phyloP scores from a whole-genome alignment of 73 alveolate species.

The Paramecium primaurelia region DNA sequence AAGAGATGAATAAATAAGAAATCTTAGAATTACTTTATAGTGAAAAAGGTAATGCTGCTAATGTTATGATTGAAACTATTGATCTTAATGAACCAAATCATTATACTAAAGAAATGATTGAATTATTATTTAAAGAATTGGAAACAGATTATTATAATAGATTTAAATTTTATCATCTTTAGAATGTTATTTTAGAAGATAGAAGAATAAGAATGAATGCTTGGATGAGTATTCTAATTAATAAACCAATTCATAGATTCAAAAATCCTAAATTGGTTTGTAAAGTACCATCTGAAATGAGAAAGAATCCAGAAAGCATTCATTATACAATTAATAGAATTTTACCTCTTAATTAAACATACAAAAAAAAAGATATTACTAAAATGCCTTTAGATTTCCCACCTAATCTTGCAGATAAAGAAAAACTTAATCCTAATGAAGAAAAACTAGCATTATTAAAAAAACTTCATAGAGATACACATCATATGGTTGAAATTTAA shows the following conservation, averaged over 20 bases:
- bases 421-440: conserved; percentile 75
- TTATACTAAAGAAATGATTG: conserved; percentile 83
- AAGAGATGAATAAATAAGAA: conserved; percentile 89
- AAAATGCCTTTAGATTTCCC: conserved; percentile 61
- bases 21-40: conserved; percentile 80
- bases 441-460: conserved; percentile 74
- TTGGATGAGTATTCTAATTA: conserved; percentile 92
- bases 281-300: conserved; percentile 79
- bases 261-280: conserved; percentile 87
- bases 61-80: conserved; percentile 86
- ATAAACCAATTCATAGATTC: conserved; percentile 92
- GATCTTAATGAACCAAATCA: conserved; percentile 87
- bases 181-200: conserved; percentile 88
- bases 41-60: conserved; percentile 95
- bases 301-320: conserved; percentile 85
- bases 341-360: conserved; percentile 76
- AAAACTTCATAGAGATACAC: conserved; percentile 78
- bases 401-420: conserved; percentile 69
- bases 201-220: conserved; percentile 93
- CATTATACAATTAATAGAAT: conserved; percentile 84
- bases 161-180: conserved; percentile 85
- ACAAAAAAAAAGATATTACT: conserved; percentile 63
- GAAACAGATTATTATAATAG: conserved; percentile 95
- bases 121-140: conserved; percentile 73
- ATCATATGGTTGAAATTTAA: conserved; percentile 69